Evolutionary conservation across 2,329 filamentous ascomycete genomes (phyloP).

Genomic region (Ophiostoma tasmaniense): DNA sequence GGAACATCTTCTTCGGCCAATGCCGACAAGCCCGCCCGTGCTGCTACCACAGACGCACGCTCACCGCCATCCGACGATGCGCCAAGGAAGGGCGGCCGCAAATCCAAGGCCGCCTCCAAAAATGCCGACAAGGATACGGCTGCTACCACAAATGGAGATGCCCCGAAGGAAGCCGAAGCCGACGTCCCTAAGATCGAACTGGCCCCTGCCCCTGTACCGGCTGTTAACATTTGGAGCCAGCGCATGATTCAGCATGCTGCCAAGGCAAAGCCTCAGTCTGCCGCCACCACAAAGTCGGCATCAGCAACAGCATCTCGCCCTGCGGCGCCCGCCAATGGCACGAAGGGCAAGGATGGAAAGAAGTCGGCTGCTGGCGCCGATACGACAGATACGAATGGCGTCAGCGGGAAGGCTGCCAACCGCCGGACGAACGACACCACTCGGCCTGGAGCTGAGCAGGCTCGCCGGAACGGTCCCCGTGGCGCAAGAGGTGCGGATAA

Average conservation of each 20-base stretch:
- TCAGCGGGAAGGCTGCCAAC: slow-evolving; percentile 30
- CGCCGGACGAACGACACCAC: slow-evolving; percentile 35
- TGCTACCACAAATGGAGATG: slow-evolving; percentile 28
- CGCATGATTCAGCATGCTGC: slow-evolving; percentile 58
- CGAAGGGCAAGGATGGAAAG: slow-evolving; percentile 18
- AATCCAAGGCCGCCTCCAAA: slow-evolving; percentile 53
- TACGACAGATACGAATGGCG: slow-evolving; percentile 31
- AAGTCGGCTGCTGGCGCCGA: slow-evolving; percentile 17
- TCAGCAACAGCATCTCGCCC: slow-evolving; percentile 8
- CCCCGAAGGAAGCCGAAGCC: slow-evolving; percentile 32
- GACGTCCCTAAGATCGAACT: slow-evolving; percentile 55
- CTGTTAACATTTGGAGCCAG: slow-evolving; percentile 83
- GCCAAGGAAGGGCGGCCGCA: slow-evolving; percentile 51
- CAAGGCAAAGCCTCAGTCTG: slow-evolving; percentile 35
- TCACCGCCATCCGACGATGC: slow-evolving; percentile 41
- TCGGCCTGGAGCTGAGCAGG: slow-evolving; percentile 31
- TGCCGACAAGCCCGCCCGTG: slow-evolving; percentile 26
- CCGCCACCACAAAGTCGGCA: not conserved
- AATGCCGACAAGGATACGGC: slow-evolving; percentile 39
- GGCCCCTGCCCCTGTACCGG: slow-evolving; percentile 71
- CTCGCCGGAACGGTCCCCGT: slow-evolving; percentile 35
- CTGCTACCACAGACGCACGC: not conserved
- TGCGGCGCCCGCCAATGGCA: slow-evolving; percentile 11
- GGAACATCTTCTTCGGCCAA: slow-evolving; percentile 49
- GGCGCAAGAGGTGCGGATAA: slow-evolving; percentile 40